Percentiles rank a stretch among this genome's conserved stretches.
Conservation (phyloP, 2,329 filamentous ascomycete species). For the Aspergillus sergii region DNA sequence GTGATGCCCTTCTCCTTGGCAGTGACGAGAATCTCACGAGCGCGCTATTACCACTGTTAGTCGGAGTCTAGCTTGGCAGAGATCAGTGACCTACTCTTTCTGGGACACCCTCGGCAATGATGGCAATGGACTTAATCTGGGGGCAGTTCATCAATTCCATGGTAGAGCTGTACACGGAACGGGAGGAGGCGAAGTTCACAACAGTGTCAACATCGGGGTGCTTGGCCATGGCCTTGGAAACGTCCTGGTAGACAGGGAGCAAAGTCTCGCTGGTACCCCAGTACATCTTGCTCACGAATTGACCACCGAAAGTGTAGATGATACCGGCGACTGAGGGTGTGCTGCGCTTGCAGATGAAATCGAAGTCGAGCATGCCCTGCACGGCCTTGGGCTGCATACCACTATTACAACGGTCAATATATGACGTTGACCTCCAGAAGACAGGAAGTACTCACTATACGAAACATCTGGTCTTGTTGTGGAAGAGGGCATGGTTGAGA, state of each 20-base stretch:
- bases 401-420: constrained; percentile 43
- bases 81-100: constrained; percentile 69
- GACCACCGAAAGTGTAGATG: constrained; percentile 99
- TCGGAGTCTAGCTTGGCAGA: background rate
- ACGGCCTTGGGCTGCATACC: constrained; percentile 94
- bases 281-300: constrained; percentile 99
- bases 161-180: constrained; percentile 97
- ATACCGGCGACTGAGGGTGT: constrained; percentile 97
- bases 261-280: constrained; percentile 99
- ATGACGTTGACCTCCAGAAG: background rate
- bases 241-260: constrained; percentile 95
- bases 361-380: constrained; percentile 96
- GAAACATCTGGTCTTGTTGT: constrained; percentile 99
- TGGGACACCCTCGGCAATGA: constrained; percentile 98
- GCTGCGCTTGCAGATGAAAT: constrained; percentile 99
- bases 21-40: constrained; percentile 95
- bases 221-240: constrained; percentile 90
- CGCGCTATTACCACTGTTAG: constrained; percentile 62
- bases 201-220: constrained; percentile 96
- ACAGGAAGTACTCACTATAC: constrained; percentile 70
- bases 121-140: constrained; percentile 98
- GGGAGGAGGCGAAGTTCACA: constrained; percentile 99
- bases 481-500: constrained; percentile 89
- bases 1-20: constrained; percentile 98
- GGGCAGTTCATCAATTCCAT: constrained; percentile 98